Evolutionary conservation across 805 yeast species (phyloP), one percentile per base, ranked within the genome.

Genomic region (Saturnispora bothae): DNA sequence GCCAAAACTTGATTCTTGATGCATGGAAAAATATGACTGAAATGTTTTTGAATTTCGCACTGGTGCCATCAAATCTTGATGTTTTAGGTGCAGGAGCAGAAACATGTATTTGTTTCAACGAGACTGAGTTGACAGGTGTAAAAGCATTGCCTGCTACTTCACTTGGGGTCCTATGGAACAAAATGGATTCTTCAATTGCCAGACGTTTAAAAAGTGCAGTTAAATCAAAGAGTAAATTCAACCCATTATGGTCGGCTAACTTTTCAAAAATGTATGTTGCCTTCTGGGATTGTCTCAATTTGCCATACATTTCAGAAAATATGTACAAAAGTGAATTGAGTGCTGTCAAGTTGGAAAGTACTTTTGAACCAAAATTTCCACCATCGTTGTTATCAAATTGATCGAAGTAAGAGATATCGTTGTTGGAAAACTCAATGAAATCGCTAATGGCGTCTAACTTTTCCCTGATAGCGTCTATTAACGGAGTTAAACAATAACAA

Each of bases 21-120:
- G 64, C 54, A 28, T 77, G 63, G 43, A 64, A 65, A 38, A 85
- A 65, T 9, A 76, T 52, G 44, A 77, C 75, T 2, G 72, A 56
- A 0, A 79, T 59, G 48, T 81, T 82, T 45, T 80, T 80, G 57
- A 64, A 74, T 46, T 75, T 76, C 1, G 81, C 71, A 29, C 74
- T 65, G 0, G 73, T 69, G 29, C 66, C 67, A 26, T 66, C 68
- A 41, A 63, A 51, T 56, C 39, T 61, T 52, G 34, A 53, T 43
- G 19, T 52, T 50, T 28, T 63, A 47, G 34, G 59, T 4, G 51
- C 45, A 0, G 74, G 75, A 19, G 68, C 66, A 2, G 60, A 61
- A 0, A 66, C 56, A 41, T 63, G 65, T 7, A 74, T 61, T 32
- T 68, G 64, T 13, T 66, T 51, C 2, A 67, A 66, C 3, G 69